Percentiles rank a stretch among this genome's conserved stretches.
Conservation (phyloP, 2,329 filamentous ascomycete genomes). For the Aschersonia sp. region DNA sequence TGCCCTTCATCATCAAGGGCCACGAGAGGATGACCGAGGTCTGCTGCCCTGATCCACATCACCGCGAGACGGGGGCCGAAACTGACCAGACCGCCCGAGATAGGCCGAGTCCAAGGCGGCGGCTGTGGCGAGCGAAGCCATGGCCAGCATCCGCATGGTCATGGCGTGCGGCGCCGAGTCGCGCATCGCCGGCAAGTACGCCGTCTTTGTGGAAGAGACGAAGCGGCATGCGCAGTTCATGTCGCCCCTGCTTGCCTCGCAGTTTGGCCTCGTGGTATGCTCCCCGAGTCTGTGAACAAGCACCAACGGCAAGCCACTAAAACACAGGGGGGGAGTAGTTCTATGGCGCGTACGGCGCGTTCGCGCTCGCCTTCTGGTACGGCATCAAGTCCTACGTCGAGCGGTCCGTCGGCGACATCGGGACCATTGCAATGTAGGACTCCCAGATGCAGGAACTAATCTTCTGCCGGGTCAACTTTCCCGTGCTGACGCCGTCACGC, state of each 20-base stretch:
- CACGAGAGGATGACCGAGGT: slow-evolving; percentile 28
- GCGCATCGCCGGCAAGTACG: slow-evolving; percentile 37
- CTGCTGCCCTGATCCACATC: neutral
- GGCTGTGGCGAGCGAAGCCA: slow-evolving; percentile 45
- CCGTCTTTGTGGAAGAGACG: slow-evolving; percentile 38
- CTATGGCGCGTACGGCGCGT: slow-evolving; percentile 36
- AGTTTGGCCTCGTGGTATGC: slow-evolving; percentile 34
- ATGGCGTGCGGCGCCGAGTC: slow-evolving; percentile 46
- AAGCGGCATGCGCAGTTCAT: slow-evolving; percentile 31
- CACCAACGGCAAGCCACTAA: neutral
- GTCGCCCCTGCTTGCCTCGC: slow-evolving; percentile 33
- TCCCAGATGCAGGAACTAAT: slow-evolving; percentile 3
- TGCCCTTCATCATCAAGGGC: slow-evolving; percentile 42
- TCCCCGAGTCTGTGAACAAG: neutral
- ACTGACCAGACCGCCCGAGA: neutral
- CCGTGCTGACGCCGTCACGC: neutral
- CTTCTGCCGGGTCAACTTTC: neutral
- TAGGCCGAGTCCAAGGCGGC: slow-evolving; percentile 40
- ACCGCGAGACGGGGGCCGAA: neutral
- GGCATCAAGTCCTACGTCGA: slow-evolving; percentile 36
- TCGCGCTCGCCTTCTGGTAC: slow-evolving; percentile 48
- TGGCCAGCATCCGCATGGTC: slow-evolving; percentile 46
- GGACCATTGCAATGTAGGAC: slow-evolving; percentile 39
- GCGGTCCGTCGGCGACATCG: slow-evolving; percentile 30
- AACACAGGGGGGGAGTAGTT: slow-evolving; percentile 19